Evolutionary conservation across 331 rosid species (phyloP), one percentile per base, ranked within the genome.

Genomic region (Telfairia occidentalis): DNA sequence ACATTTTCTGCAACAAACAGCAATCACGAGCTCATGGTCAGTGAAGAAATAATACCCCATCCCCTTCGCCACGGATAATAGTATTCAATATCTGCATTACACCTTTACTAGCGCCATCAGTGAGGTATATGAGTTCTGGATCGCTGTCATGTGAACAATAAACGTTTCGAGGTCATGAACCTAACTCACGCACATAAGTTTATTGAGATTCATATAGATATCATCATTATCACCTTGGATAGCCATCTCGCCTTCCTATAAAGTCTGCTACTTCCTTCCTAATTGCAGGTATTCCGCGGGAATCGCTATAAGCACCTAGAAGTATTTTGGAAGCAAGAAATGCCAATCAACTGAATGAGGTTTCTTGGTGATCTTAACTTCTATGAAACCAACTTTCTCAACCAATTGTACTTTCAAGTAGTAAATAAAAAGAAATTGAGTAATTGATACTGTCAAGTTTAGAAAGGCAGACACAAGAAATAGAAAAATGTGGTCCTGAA

Each of bases 41-140:
- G 13, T 72, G 8, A 49, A 72, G 55, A 75, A 9, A 43, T 5
- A 9, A 30, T 95, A 95, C 99, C 97, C 99, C 99, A 80, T 95
- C 97, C 54, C 87, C 90, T 84, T 19, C 78, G 40, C 89, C 92
- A 43, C 93, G 86, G 70, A 95, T 95, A 74, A 95, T 76, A 28
- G 97, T 86, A 73, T 92, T 86, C 80, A 95, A 82, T 37, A 89
- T 86, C 90, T 95, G 99, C 99, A 90, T 90, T 77, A 95, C 97
- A 80, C 92, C 99, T 83, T 95, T 92, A 87, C 99, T 95, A 52
- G 99, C 97, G 59, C 99, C 99, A 83, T 95, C 99, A 2, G 97
- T 95, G 76, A 95, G 97, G 81, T 74, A 92, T 80, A 92, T 89
- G 87, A 89, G 92, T 82, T 95, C 99, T 19, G 97, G 97, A 74